Conservation (phyloP, 169 alveolate genomes). For the Perkinsus marinus region DNA sequence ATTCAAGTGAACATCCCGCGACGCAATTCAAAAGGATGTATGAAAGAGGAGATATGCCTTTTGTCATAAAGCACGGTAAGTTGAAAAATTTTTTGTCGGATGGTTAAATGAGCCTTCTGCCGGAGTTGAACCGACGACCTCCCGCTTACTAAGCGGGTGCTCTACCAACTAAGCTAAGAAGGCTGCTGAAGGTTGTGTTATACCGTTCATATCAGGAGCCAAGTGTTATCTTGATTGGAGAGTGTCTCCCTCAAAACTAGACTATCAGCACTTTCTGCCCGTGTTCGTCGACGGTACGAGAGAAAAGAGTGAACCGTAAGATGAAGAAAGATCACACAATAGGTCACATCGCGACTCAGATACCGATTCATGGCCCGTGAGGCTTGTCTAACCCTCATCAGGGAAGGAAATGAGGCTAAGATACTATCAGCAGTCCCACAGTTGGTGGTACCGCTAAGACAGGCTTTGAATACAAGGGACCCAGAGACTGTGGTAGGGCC, state of each 20-base stretch:
- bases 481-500: background rate
- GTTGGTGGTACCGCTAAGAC: background rate
- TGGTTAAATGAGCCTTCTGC: background rate
- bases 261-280: slow-evolving; percentile 1
- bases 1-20: background rate
- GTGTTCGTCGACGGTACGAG: slow-evolving; percentile 6
- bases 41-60: slow-evolving; percentile 1
- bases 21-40: slow-evolving; percentile 2
- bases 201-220: background rate
- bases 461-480: background rate
- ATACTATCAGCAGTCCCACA: background rate
- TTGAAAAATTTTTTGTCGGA: background rate
- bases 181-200: background rate
- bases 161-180: background rate
- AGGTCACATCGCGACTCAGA: background rate
- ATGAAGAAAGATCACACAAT: background rate
- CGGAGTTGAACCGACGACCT: background rate
- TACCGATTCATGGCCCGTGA: background rate
- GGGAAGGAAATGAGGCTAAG: background rate
- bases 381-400: background rate
- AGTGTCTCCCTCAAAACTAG: background rate
- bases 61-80: slow-evolving; percentile 1
- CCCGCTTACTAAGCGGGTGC: background rate
- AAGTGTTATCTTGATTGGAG: background rate
- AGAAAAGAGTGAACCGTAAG: background rate